Evolutionary conservation across 164 flowering plant species (phyloP).

Genomic region (Protea cynaroides): DNA sequence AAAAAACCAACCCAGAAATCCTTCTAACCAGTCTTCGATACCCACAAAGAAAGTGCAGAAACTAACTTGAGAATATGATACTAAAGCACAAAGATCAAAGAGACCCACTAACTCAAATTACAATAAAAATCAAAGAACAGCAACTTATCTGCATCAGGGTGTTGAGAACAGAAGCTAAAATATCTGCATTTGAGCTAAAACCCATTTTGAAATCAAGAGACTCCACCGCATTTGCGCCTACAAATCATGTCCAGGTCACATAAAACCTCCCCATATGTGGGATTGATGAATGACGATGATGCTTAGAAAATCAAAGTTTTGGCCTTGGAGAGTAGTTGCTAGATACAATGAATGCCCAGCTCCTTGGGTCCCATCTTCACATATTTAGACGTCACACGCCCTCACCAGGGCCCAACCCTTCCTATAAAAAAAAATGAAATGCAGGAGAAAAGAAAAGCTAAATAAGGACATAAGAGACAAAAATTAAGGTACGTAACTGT

Average conservation of each 20-base stretch:
- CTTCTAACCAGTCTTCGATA: background rate
- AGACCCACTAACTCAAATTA: background rate
- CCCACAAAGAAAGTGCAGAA: background rate
- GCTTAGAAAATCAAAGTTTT: background rate
- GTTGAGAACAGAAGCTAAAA: background rate
- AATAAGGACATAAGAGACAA: too few species aligned
- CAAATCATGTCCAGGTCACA: slow-evolving; percentile 2
- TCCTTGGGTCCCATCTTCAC: background rate
- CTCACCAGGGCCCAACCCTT: too few species aligned
- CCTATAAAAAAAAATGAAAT: too few species aligned
- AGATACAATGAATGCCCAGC: background rate
- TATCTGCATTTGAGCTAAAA: background rate
- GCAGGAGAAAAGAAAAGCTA: too few species aligned
- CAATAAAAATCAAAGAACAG: background rate
- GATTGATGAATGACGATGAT: background rate
- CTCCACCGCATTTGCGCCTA: background rate
- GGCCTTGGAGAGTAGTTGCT: background rate
- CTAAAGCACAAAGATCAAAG: background rate
- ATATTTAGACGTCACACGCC: too few species aligned
- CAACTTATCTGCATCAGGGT: background rate
- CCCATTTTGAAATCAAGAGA: background rate
- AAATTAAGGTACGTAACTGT: too few species aligned
- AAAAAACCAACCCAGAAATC: slow-evolving; percentile 5
- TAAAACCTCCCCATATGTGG: slow-evolving; percentile 2
- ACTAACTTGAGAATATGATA: background rate